phyloP scores from a whole-genome alignment of 2,329 filamentous ascomycete species.

The Microsporum audouinii region DNA sequence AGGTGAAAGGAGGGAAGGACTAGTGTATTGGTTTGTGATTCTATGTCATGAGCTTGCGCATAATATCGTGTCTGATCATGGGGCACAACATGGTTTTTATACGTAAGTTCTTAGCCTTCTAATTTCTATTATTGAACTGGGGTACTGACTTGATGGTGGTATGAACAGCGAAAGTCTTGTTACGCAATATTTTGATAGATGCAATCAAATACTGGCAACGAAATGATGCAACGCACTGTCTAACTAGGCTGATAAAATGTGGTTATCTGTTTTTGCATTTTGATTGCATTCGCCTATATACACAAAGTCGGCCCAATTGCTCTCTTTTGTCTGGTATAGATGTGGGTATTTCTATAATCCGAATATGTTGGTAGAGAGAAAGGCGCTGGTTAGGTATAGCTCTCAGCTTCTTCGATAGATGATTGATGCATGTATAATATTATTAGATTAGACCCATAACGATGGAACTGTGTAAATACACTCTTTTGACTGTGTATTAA shows the following conservation, averaged over 20 bases:
- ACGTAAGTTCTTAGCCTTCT: slow-evolving; percentile 29
- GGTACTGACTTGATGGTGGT: neutral
- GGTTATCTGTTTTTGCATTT: neutral
- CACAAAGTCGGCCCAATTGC: neutral
- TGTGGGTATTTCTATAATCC: neutral
- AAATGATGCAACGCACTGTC: neutral
- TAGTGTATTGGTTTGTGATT: slow-evolving; percentile 90
- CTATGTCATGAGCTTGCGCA: slow-evolving; percentile 91
- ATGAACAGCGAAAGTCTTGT: slow-evolving; percentile 57
- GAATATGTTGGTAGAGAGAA: neutral
- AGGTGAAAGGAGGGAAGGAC: slow-evolving; percentile 50
- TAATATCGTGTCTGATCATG: slow-evolving; percentile 72
- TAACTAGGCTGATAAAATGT: neutral
- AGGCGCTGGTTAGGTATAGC: neutral
- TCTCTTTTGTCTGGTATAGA: neutral
- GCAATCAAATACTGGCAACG: slow-evolving; percentile 45
- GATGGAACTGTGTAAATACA: too few relatives aligned
- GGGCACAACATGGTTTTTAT: slow-evolving; percentile 70
- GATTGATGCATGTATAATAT: neutral
- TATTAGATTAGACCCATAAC: neutral
- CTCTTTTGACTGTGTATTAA: too few relatives aligned
- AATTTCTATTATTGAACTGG: neutral
- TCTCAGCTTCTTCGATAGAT: neutral
- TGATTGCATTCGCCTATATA: neutral
- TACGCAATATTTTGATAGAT: slow-evolving; percentile 61